Conservation (phyloP, 2,329 filamentous ascomycete species). For the Ascosphaera apis region DNA sequence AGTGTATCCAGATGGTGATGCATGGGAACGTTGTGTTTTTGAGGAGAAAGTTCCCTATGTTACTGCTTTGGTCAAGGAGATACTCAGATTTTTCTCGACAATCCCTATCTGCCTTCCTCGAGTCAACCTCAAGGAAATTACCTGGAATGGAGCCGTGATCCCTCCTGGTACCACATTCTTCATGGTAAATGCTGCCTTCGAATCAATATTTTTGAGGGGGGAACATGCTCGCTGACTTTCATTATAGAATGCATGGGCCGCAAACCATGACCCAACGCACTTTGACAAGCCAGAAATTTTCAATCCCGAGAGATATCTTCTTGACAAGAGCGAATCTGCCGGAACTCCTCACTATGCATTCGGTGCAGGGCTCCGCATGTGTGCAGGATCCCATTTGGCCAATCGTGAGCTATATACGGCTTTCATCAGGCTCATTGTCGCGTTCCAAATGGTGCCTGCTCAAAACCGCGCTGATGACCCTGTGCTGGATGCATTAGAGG, state of each 20-base stretch:
- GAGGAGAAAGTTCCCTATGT: constrained; percentile 61
- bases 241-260: constrained; percentile 43
- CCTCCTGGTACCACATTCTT: constrained; percentile 60
- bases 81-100: constrained; percentile 55
- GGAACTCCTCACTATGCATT: constrained; percentile 40
- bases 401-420: constrained; percentile 40
- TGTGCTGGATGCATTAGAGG: constrained; percentile 33
- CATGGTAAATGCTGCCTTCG: constrained; percentile 28
- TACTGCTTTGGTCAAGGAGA: constrained; percentile 56
- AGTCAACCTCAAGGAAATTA: constrained; percentile 47
- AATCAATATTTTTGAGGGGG: too few relatives aligned
- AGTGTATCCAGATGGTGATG: constrained; percentile 48
- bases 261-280: constrained; percentile 46
- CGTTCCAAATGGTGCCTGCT: constrained; percentile 31
- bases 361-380: constrained; percentile 40
- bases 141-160: constrained; percentile 42
- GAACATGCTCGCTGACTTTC: background rate
- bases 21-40: constrained; percentile 49
- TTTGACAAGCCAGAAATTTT: constrained; percentile 42
- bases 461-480: constrained; percentile 25
- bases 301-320: constrained; percentile 46
- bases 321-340: constrained; percentile 23
- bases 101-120: constrained; percentile 58
- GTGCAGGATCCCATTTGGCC: constrained; percentile 38
- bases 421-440: constrained; percentile 34